Conservation (phyloP, 2,329 filamentous ascomycete species). For the Xylariaceae sp. region DNA sequence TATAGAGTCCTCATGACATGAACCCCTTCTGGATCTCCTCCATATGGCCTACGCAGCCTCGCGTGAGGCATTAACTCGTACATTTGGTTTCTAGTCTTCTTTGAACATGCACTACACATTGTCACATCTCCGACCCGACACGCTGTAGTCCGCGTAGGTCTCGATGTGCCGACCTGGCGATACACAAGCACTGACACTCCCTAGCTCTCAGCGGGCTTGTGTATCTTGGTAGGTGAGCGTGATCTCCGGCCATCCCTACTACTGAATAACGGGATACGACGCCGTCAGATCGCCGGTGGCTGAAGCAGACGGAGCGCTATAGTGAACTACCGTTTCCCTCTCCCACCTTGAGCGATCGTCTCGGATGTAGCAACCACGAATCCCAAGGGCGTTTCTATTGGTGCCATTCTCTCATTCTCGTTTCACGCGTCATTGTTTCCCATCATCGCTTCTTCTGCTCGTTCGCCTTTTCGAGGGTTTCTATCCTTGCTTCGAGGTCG, state of each 20-base stretch:
- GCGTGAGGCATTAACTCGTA: not conserved
- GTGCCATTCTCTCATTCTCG: not conserved
- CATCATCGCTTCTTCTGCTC: conserved; percentile 21
- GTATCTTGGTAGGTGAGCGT: not conserved
- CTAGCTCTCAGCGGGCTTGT: not conserved
- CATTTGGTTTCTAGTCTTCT: not conserved
- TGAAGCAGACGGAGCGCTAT: not conserved
- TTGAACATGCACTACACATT: not conserved
- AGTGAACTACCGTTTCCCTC: not conserved
- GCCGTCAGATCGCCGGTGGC: no score
- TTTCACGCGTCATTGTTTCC: not conserved
- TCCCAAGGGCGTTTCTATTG: not conserved
- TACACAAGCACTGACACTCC: not conserved
- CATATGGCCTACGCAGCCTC: not conserved
- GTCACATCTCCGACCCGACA: not conserved
- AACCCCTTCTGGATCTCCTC: not conserved
- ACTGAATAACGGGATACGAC: not conserved
- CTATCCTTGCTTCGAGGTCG: conserved; percentile 40
- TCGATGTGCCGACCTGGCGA: not conserved
- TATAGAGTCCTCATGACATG: not conserved
- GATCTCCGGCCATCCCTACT: not conserved
- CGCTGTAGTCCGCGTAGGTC: not conserved
- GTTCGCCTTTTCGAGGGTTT: conserved; percentile 38
- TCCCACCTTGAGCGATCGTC: not conserved
- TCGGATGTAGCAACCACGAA: not conserved